These are phyloP conservation scores for Clarireedia sp. DNA, from an alignment of 2,329 filamentous ascomycete species.

Conservation along the genomic window DNA sequence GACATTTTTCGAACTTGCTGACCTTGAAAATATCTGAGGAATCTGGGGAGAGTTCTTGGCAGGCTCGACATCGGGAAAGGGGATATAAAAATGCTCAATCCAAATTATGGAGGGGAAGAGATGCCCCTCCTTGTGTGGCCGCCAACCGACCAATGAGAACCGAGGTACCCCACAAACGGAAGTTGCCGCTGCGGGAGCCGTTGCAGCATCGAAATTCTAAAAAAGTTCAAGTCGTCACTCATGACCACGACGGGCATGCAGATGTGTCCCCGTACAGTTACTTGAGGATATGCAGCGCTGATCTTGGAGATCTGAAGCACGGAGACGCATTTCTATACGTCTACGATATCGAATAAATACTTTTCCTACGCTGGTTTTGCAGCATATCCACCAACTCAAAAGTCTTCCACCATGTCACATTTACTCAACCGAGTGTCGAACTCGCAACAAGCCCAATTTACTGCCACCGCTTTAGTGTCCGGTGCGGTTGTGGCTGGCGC, in stretches of 20 bases:
- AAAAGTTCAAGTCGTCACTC: too few relatives aligned
- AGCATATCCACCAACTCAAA: not conserved
- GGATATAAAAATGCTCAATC: not conserved
- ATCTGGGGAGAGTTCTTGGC: not conserved
- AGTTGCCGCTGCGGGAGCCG: not conserved
- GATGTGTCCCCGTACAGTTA: too few relatives aligned
- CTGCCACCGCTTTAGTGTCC: conserved; percentile 61
- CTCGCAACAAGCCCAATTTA: conserved; percentile 44
- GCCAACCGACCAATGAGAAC: not conserved
- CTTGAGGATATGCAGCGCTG: too few relatives aligned
- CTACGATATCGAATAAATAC: too few relatives aligned
- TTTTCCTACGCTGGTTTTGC: too few relatives aligned
- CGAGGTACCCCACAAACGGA: conserved; percentile 2
- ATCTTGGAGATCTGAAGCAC: too few relatives aligned
- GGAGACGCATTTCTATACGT: too few relatives aligned
- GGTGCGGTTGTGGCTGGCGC: conserved; percentile 52
- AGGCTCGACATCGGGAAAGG: not conserved
- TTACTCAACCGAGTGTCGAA: conserved; percentile 22
- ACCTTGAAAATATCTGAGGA: not conserved
- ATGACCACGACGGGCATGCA: too few relatives aligned
- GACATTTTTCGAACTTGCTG: conserved; percentile 6
- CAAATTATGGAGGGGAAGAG: not conserved
- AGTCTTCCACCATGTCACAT: conserved; percentile 21
- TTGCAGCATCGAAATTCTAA: too few relatives aligned
- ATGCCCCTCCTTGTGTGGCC: not conserved